Evolutionary conservation across 1,284 basidiomycete genomes (phyloP), one percentile per base, ranked within the genome.

Genomic region (Irpex sp.): DNA sequence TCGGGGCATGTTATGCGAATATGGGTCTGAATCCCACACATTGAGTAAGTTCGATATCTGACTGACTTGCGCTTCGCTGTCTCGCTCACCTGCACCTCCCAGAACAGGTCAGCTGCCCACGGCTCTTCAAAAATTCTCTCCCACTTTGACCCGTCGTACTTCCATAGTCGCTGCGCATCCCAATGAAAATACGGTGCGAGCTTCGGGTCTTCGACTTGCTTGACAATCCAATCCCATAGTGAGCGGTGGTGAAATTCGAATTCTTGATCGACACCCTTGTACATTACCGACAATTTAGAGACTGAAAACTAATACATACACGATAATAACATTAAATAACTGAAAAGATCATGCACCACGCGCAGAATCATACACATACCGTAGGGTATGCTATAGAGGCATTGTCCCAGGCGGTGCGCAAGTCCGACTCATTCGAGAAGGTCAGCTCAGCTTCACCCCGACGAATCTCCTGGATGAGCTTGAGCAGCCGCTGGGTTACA

Each of bases 101-200:
- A n/a, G 26, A 33, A 56, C 36, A 54, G 1, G 21, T 72, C 62
- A 1, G 63, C 74, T 0, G 70, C 75, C 68, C 73, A 73, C 2
- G 71, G 76, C 36, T 77, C 71, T 58, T 74, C 60, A 19, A 68
- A 56, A 35, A 73, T 71, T 0, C 65, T 36, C n/a, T 68, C 63
- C 61, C 68, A 76, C 17, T 33, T 39, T 0, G 1, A 3, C 0
- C 69, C 66, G 54, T 74, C 64, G 15, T 56, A 68, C 47, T 71
- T 72, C 58, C 58, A 74, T 1, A 71, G 36, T 15, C 49, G 54
- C 7, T 67, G 61, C 0, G 72, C 70, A 66, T 75, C 72, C 70
- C 72, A 76, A 1, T 58, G 57, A 17, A 75, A 70, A 21, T 72
- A 63, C 0, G 68, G 71, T 0, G 67, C 61, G 1, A 75, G 57